Percentiles rank a stretch among this genome's conserved stretches.
Conservation (phyloP, 177 flowering plant genomes). For the Tripterygium wilfordii region DNA sequence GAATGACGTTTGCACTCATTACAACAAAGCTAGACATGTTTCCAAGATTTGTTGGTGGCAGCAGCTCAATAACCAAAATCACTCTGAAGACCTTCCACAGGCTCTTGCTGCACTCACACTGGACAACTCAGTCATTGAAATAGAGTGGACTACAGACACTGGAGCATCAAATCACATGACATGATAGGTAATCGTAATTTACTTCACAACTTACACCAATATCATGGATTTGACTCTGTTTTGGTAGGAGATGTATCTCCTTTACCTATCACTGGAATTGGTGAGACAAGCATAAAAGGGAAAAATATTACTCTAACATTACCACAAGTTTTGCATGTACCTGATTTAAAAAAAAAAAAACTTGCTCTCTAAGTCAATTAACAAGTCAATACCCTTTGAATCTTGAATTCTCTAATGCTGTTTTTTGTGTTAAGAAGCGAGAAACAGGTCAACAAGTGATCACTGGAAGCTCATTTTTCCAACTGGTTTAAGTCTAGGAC, state of each 20-base stretch:
- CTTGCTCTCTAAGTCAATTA: constrained; percentile 9
- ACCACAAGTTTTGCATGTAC: constrained; percentile 1
- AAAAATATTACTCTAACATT: background rate
- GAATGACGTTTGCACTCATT: constrained; percentile 5
- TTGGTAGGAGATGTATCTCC: background rate
- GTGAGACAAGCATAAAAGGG: background rate
- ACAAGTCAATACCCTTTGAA: constrained; percentile 3
- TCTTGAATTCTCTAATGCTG: constrained; percentile 5
- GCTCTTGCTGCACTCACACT: constrained; percentile 3
- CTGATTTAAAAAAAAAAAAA: background rate
- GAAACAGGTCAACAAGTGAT: background rate
- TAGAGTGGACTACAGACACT: background rate
- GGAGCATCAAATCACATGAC: constrained; percentile 1
- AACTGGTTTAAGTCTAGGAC: background rate
- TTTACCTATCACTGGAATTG: constrained; percentile 1
- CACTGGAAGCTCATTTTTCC: constrained; percentile 5
- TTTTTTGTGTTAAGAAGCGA: constrained; percentile 7
- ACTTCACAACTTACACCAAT: background rate
- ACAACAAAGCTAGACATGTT: background rate
- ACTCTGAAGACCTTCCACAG: background rate
- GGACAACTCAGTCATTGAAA: background rate
- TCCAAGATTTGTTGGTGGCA: background rate
- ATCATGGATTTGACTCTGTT: background rate
- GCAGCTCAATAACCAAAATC: background rate
- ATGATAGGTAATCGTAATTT: constrained; percentile 1